phyloP scores from a whole-genome alignment of 2,329 filamentous ascomycete genomes.

The Epicoccum sorghinum region DNA sequence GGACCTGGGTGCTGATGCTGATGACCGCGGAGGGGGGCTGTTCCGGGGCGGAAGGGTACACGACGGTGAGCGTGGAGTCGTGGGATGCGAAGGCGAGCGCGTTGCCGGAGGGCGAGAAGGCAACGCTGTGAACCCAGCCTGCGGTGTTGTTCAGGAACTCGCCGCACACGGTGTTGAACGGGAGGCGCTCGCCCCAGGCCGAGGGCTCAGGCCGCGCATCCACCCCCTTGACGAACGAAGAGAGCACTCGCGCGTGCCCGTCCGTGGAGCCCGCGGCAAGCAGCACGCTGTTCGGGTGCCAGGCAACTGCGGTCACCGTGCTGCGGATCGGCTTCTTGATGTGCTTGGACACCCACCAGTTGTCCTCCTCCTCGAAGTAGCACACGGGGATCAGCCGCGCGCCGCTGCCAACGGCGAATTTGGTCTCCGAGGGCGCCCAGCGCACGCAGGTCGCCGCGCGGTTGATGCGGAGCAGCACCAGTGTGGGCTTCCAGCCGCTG shows the following conservation, averaged over 20 bases:
- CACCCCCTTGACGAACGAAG: conserved; percentile 93
- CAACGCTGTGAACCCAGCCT: conserved; percentile 93
- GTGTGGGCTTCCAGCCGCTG: conserved; percentile 91
- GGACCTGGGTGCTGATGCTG: conserved; percentile 84
- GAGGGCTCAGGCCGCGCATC: conserved; percentile 84
- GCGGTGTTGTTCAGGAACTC: conserved; percentile 96
- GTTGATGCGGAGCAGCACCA: conserved; percentile 96
- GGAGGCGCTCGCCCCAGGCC: conserved; percentile 92
- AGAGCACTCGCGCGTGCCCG: conserved; percentile 93
- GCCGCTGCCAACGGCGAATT: conserved; percentile 96
- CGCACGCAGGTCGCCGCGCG: conserved; percentile 94
- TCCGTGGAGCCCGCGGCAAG: conserved; percentile 96
- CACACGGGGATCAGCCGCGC: conserved; percentile 95
- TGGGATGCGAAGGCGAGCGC: conserved; percentile 94
- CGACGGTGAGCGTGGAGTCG: conserved; percentile 94
- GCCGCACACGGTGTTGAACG: conserved; percentile 98
- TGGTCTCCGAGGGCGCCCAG: conserved; percentile 95
- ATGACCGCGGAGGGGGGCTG: conserved; percentile 90
- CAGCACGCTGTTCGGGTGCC: conserved; percentile 97
- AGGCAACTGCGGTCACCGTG: conserved; percentile 91
- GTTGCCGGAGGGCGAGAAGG: conserved; percentile 90
- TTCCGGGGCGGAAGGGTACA: conserved; percentile 90
- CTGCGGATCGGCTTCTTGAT: conserved; percentile 98
- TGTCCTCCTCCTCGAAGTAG: conserved; percentile 99
- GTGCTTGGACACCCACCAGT: conserved; percentile 99